Base-by-base conservation (phyloP, 768 basidiomycete genomes). In the Psilocybe subaeruginosa region DNA sequence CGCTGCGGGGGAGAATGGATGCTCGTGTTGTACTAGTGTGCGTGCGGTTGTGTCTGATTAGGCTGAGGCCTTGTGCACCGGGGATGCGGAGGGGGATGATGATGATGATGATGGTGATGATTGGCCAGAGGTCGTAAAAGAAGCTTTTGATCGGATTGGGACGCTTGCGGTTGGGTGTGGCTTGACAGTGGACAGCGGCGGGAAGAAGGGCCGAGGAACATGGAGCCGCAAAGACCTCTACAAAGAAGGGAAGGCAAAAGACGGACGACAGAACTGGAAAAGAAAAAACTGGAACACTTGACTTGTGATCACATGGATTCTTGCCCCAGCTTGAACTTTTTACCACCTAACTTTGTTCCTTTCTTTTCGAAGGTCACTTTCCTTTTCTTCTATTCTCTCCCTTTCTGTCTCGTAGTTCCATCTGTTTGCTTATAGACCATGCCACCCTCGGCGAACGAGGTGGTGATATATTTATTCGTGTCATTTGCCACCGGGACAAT, bases 121-220 rank as follows among this genome's bases (percentile, higher is more conserved):
- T n/a, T n/a, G 30, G 39, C 27, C 60, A 6, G 45, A 7, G 43
- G n/a, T 23, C 27, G 41, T 39, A n/a, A 30, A 37, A 11, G 29
- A 33, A 35, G 58, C 51, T 47, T 30, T 55, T 63, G 62, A 58
- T 51, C 29, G 57, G 62, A 27, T 35, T 56, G 27, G 62, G 17
- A 58, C 55, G 57, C 54, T 56, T 33, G 58, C 54, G 62, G 62
- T 58, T 56, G 56, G 23, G 23, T 58, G 51, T 52, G 33, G 53
- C 41, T 47, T 59, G 12, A 43, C 23, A n/a, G 50, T 51, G 51
- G 51, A 37, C 51, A n/a, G 30, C 9, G 3, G 49, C 7, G 7
- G 14, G 3, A 19, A 31, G 30, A 6, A 51, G 30, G 33, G 33
- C 11, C 33, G 33, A 35, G 33, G 33, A 35, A 23, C 23, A 23